phyloP scores from a whole-genome alignment of 1,139 yeast genomes.

The Scheffersomyces illinoinensis region DNA sequence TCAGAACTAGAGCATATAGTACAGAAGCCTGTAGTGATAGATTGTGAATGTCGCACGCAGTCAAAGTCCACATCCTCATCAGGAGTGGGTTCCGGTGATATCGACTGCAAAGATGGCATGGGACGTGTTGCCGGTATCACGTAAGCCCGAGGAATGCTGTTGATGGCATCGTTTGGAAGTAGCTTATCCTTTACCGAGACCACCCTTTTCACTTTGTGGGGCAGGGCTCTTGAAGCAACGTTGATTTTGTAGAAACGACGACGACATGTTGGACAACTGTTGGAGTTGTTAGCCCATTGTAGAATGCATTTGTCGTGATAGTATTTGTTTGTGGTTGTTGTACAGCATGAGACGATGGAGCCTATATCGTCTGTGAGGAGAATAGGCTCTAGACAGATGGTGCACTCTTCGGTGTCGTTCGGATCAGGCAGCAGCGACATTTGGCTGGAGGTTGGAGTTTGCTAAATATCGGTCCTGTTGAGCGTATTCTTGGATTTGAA shows the following conservation, averaged over 20 bases:
- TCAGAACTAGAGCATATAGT: conserved; percentile 41
- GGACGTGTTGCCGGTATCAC: conserved; percentile 24
- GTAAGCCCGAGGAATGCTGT: conserved; percentile 41
- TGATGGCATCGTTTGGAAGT: conserved; percentile 36
- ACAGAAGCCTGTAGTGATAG: conserved; percentile 22
- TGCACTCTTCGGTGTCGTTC: conserved; percentile 35
- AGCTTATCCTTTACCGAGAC: conserved; percentile 33
- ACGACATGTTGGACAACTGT: conserved; percentile 57
- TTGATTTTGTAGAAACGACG: conserved; percentile 30
- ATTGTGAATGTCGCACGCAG: neutral
- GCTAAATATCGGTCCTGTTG: neutral
- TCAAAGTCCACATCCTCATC: neutral
- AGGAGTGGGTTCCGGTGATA: neutral
- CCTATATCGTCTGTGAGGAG: conserved; percentile 28
- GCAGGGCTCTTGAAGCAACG: conserved; percentile 13
- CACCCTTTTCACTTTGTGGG: conserved; percentile 3
- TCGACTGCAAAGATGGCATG: neutral
- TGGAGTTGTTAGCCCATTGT: conserved; percentile 51
- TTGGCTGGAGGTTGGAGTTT: neutral
- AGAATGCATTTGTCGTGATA: conserved; percentile 50
- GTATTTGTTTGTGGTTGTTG: conserved; percentile 22
- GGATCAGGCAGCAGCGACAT: neutral
- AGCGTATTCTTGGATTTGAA: neutral
- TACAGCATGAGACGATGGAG: conserved; percentile 35
- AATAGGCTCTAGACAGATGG: conserved; percentile 50